These are phyloP conservation scores for Hymenoscyphus fraxineus DNA, from an alignment of 2,329 filamentous ascomycete species.

Conservation along the genomic window DNA sequence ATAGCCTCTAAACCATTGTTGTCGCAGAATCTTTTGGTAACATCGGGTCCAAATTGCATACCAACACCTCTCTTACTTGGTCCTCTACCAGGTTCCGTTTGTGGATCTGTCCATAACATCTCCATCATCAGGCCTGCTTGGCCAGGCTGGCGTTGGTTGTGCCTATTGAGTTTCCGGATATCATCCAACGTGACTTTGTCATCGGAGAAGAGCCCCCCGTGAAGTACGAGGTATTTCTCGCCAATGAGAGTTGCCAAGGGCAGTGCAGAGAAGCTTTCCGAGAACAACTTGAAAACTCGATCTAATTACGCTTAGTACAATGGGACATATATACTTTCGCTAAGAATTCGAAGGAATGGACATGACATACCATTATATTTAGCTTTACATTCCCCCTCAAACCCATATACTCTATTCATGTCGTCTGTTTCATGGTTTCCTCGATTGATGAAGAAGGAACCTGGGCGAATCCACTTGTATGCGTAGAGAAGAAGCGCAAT, in stretches of 20 bases:
- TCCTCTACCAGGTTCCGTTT: constrained; percentile 77
- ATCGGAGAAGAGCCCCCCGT: constrained; percentile 93
- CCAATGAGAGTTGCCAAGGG: constrained; percentile 90
- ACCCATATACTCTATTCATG: constrained; percentile 98
- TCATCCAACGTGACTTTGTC: constrained; percentile 90
- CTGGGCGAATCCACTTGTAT: constrained; percentile 92
- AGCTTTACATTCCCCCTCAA: constrained; percentile 95
- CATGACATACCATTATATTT: constrained; percentile 80
- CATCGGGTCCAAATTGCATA: constrained; percentile 92
- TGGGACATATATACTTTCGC: neutral
- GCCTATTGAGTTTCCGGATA: constrained; percentile 86
- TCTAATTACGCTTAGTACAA: constrained; percentile 21
- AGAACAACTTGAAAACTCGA: constrained; percentile 92
- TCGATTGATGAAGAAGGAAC: constrained; percentile 89
- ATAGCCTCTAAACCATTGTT: constrained; percentile 92
- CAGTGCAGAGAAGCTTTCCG: constrained; percentile 92
- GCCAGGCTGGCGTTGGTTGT: constrained; percentile 87
- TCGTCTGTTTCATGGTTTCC: constrained; percentile 99
- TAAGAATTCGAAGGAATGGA: neutral
- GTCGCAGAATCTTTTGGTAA: constrained; percentile 95
- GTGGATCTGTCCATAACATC: constrained; percentile 99
- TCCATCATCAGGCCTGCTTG: constrained; percentile 99
- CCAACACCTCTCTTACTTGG: constrained; percentile 97
- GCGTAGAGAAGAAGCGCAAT: constrained; percentile 90
- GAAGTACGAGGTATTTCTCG: constrained; percentile 84